Percentiles rank a stretch among this genome's conserved stretches.
These are phyloP conservation scores for Pythium volutum DNA, from an alignment of 352 stramenopile genomes.

Conservation along the genomic window DNA sequence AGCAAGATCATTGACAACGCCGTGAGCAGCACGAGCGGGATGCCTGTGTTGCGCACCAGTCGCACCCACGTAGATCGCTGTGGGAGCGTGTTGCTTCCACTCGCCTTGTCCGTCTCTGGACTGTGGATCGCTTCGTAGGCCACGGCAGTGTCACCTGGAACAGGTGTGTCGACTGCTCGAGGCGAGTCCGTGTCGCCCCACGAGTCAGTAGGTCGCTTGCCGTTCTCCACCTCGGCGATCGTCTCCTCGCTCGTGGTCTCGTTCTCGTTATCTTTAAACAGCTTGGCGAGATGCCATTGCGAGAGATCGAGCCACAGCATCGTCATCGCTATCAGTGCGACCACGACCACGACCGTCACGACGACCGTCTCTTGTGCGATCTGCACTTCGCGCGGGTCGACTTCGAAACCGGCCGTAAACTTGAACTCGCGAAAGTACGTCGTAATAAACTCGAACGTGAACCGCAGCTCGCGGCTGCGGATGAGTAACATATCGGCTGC, in stretches of 20 bases:
- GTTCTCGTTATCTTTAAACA: neutral
- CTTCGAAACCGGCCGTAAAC: neutral
- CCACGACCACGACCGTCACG: neutral
- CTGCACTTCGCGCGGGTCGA: neutral
- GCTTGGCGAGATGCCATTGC: neutral
- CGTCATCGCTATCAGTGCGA: neutral
- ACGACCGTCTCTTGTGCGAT: neutral
- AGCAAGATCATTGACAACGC: neutral
- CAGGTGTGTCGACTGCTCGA: too few relatives aligned
- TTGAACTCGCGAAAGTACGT: slow-evolving; percentile 19
- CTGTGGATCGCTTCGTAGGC: too few relatives aligned
- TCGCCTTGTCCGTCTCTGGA: too few relatives aligned
- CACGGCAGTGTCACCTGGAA: too few relatives aligned
- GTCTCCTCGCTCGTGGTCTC: too few relatives aligned
- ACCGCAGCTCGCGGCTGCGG: slow-evolving; percentile 18
- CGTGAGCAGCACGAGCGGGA: neutral
- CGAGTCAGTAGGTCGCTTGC: too few relatives aligned
- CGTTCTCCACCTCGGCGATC: too few relatives aligned
- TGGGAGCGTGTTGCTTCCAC: too few relatives aligned
- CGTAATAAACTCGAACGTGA: slow-evolving; percentile 20
- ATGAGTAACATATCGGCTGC: slow-evolving; percentile 18
- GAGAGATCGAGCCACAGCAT: neutral
- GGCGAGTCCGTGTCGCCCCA: too few relatives aligned
- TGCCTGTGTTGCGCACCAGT: too few relatives aligned
- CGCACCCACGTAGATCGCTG: too few relatives aligned